Evolutionary conservation across 202 grass and related monocot species (phyloP).

Genomic region (Cymbopogon flexuosus): DNA sequence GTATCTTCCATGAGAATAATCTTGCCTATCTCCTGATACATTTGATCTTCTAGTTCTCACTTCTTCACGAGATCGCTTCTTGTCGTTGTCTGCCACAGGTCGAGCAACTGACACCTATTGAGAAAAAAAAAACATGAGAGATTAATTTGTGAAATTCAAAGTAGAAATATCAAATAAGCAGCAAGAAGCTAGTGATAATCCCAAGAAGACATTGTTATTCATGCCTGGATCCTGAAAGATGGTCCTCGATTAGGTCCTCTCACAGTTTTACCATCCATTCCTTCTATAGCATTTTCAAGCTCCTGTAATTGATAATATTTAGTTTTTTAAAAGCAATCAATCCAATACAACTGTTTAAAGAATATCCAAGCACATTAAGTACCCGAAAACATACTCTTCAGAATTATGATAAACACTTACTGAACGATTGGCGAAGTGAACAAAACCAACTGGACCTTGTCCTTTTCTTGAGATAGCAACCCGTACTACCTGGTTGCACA

Average conservation of each 20-base stretch:
- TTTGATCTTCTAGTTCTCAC: constrained; percentile 40
- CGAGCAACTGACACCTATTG: constrained; percentile 84
- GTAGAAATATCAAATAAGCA: neutral
- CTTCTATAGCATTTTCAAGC: constrained; percentile 64
- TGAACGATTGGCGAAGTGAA: constrained; percentile 57
- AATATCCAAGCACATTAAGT: constrained; percentile 13
- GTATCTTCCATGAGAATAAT: constrained; percentile 40
- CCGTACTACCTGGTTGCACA: constrained; percentile 48
- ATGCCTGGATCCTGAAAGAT: constrained; percentile 65
- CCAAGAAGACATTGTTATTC: constrained; percentile 21
- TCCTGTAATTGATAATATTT: constrained; percentile 42
- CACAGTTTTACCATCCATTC: constrained; percentile 78
- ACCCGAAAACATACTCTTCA: constrained; percentile 1
- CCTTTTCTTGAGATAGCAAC: constrained; percentile 70
- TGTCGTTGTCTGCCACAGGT: constrained; percentile 49
- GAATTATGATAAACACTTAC: constrained; percentile 48
- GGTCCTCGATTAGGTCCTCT: constrained; percentile 58
- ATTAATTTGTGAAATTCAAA: constrained; percentile 35
- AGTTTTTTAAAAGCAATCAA: neutral
- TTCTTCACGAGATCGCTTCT: constrained; percentile 54
- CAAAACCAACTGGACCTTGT: constrained; percentile 61
- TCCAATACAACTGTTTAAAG: neutral
- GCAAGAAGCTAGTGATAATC: constrained; percentile 8
- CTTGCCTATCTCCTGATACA: constrained; percentile 33
- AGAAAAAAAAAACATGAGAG: neutral